Percentiles rank a stretch among this genome's conserved stretches.
Conservation (phyloP, 2,329 filamentous ascomycete genomes). For the Dothideomycetes sp. region DNA sequence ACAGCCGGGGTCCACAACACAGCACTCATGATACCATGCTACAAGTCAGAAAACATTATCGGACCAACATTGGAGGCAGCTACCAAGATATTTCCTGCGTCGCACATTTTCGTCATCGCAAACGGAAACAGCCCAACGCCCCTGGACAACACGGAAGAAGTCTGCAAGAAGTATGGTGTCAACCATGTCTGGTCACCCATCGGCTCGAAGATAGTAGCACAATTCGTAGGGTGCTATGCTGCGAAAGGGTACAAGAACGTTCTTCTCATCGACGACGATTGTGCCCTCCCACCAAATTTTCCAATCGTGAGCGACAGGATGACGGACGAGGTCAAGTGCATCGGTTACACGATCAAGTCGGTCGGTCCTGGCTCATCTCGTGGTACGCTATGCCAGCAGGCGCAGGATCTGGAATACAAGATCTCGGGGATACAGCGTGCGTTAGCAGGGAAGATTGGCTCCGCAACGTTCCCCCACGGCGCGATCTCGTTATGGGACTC, state of each 20-base stretch:
- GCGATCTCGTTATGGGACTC: slow-evolving; percentile 40
- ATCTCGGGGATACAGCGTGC: slow-evolving; percentile 35
- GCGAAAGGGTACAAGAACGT: slow-evolving; percentile 34
- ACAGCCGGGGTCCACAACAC: slow-evolving; percentile 24
- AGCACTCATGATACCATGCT: slow-evolving; percentile 37
- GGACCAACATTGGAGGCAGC: slow-evolving; percentile 32
- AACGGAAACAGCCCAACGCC: slow-evolving; percentile 36
- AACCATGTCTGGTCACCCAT: slow-evolving; percentile 39
- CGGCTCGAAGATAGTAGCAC: slow-evolving; percentile 38
- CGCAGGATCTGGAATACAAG: slow-evolving; percentile 44
- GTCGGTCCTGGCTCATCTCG: slow-evolving; percentile 12
- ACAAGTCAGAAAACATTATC: slow-evolving; percentile 34
- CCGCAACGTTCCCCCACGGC: slow-evolving; percentile 40
- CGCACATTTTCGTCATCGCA: slow-evolving; percentile 37
- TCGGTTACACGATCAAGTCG: slow-evolving; percentile 39
- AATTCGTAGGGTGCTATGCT: slow-evolving; percentile 38
- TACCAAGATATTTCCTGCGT: slow-evolving; percentile 33
- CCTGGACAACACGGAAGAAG: slow-evolving; percentile 36
- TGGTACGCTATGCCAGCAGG: slow-evolving; percentile 18
- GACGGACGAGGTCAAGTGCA: slow-evolving; percentile 29
- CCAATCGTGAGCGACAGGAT: slow-evolving; percentile 35
- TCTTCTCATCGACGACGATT: slow-evolving; percentile 41
- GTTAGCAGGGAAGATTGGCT: slow-evolving; percentile 34
- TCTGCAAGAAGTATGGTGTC: slow-evolving; percentile 33
- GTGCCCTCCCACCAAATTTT: slow-evolving; percentile 35